A percentile compares a stretch with the other conserved stretches of the same genome.
Evolutionary conservation across 345 rosid genomes (phyloP).

Genomic region (Alliaria petiolata): DNA sequence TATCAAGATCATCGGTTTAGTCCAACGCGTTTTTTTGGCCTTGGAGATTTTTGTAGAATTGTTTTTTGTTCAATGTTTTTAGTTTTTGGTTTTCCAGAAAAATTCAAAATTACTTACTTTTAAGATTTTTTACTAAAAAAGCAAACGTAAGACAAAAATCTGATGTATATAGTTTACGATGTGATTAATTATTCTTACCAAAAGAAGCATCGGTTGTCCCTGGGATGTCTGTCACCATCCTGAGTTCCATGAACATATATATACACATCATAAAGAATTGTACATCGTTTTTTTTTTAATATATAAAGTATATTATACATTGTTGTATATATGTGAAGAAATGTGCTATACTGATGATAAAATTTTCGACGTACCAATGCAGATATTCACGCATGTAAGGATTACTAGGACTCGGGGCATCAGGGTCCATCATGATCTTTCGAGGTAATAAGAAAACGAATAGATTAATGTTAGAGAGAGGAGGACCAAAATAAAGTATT

Average conservation of each 20-base stretch:
- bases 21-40: too few species aligned
- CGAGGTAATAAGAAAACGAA: neutral
- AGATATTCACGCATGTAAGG: constrained; percentile 78
- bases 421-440: constrained; percentile 90
- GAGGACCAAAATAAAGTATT: neutral
- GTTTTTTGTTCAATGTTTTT: too few species aligned
- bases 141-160: too few species aligned
- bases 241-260: constrained; percentile 31
- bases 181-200: constrained; percentile 44
- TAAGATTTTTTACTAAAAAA: neutral
- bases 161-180: too few species aligned
- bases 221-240: constrained; percentile 94
- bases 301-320: too few species aligned
- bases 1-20: too few species aligned
- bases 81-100: too few species aligned
- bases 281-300: too few species aligned
- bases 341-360: neutral
- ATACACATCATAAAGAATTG: neutral
- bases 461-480: neutral
- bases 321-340: neutral
- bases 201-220: constrained; percentile 87
- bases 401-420: constrained; percentile 94
- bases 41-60: too few species aligned
- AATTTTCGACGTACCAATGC: constrained; percentile 51
- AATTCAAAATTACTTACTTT: too few species aligned